Evolutionary conservation across 2,329 filamentous ascomycete genomes (phyloP).

Genomic region (Diaporthe eres): DNA sequence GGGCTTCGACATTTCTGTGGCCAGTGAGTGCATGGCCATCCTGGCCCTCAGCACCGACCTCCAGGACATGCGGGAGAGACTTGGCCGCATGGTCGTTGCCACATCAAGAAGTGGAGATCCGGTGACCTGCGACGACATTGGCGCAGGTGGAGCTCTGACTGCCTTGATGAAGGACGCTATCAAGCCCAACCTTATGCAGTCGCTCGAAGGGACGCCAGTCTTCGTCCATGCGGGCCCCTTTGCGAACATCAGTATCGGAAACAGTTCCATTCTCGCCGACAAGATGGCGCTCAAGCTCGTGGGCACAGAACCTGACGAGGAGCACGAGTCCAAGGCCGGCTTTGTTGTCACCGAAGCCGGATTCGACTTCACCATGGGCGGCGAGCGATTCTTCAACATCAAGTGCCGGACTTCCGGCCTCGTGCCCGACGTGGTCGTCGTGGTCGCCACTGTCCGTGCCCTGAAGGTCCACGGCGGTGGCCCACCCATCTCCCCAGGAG

Average conservation of each 20-base stretch:
- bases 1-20: constrained; percentile 97
- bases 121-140: constrained; percentile 96
- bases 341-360: constrained; percentile 98
- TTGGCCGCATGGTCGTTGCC: constrained; percentile 96
- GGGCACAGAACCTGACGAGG: constrained; percentile 92
- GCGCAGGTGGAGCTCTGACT: constrained; percentile 90
- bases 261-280: constrained; percentile 94
- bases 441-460: constrained; percentile 95
- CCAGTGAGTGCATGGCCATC: constrained; percentile 98
- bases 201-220: constrained; percentile 94
- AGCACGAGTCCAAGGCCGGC: constrained; percentile 84
- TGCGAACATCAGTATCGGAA: constrained; percentile 97
- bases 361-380: constrained; percentile 99
- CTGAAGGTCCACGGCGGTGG: constrained; percentile 98
- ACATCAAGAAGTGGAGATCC: constrained; percentile 88
- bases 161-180: constrained; percentile 98
- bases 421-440: constrained; percentile 91
- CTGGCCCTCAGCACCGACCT: constrained; percentile 92
- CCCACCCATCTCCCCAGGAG: constrained; percentile 91
- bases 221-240: constrained; percentile 98
- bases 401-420: constrained; percentile 97
- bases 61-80: constrained; percentile 89
- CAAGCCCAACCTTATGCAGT: constrained; percentile 99
- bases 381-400: constrained; percentile 99
- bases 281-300: constrained; percentile 96